Percentiles rank a stretch among this genome's conserved stretches.
These are phyloP conservation scores for Hyaloperonospora brassicae DNA, from an alignment of 352 stramenopile species.

Conservation along the genomic window DNA sequence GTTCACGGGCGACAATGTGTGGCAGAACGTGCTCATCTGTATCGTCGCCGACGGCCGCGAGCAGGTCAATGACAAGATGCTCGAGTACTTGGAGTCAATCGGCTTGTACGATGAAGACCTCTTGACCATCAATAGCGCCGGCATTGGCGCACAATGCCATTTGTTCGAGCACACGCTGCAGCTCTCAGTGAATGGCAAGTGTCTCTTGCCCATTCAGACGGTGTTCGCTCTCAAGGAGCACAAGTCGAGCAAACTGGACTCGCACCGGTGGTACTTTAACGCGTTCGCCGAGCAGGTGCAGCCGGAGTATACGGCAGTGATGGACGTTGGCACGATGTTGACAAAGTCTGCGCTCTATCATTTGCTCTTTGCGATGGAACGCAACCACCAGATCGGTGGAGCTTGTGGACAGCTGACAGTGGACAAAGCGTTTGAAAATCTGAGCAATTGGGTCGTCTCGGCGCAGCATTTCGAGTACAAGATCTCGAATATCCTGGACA, in stretches of 20 bases:
- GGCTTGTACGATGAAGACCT: constrained; percentile 81
- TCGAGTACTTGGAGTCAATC: constrained; percentile 67
- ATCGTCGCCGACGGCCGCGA: constrained; percentile 76
- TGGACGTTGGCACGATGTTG: constrained; percentile 82
- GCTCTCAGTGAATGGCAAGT: constrained; percentile 59
- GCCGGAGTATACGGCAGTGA: constrained; percentile 72
- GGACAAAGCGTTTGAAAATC: constrained; percentile 71
- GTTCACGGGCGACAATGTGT: constrained; percentile 63
- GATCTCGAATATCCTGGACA: constrained; percentile 85
- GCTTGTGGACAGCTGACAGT: constrained; percentile 76
- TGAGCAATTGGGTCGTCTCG: constrained; percentile 84
- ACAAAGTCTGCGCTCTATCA: constrained; percentile 73
- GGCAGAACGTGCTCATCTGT: constrained; percentile 75
- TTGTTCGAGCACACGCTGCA: constrained; percentile 83
- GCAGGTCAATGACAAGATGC: constrained; percentile 66
- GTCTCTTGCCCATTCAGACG: constrained; percentile 63
- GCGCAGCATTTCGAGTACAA: constrained; percentile 88
- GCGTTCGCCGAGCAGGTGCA: constrained; percentile 78
- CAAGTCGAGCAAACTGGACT: constrained; percentile 78
- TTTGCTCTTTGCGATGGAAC: constrained; percentile 70
- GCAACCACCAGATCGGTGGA: constrained; percentile 71
- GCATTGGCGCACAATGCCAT: constrained; percentile 73
- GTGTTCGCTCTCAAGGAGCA: constrained; percentile 78
- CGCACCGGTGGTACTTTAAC: constrained; percentile 82
- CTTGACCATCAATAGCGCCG: constrained; percentile 78